phyloP scores from a whole-genome alignment of 306 rosid genomes.

The Luffa acutangula region DNA sequence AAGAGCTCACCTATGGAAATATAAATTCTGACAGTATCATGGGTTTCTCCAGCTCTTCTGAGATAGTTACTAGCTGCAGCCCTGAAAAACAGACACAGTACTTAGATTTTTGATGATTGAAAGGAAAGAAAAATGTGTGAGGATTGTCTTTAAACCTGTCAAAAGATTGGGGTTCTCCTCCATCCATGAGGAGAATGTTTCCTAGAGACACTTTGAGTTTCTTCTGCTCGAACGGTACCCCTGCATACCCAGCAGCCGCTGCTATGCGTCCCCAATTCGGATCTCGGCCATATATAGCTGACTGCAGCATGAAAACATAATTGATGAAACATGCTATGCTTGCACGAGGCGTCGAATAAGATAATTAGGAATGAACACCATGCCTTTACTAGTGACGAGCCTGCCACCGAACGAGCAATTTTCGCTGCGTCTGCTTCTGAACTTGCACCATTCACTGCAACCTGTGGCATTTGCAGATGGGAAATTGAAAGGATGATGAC shows the following conservation, averaged over 20 bases:
- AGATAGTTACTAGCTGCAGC: constrained; percentile 63
- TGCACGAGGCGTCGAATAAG: constrained; percentile 3
- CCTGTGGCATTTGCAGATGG: constrained; percentile 24
- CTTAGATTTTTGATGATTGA: neutral
- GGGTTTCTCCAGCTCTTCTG: constrained; percentile 75
- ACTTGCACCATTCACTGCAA: constrained; percentile 58
- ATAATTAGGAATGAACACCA: constrained; percentile 11
- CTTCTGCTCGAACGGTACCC: constrained; percentile 59
- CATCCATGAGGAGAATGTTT: constrained; percentile 69
- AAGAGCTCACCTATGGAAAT: constrained; percentile 61
- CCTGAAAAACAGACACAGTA: constrained; percentile 27
- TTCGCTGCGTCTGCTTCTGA: constrained; percentile 81
- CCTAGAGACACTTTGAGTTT: constrained; percentile 70
- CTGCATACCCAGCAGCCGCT: constrained; percentile 83
- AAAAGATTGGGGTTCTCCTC: constrained; percentile 74
- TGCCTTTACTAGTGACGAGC: constrained; percentile 84
- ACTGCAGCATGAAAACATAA: constrained; percentile 29
- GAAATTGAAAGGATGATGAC: no score
- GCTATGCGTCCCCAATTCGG: constrained; percentile 99
- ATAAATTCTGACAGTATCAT: constrained; percentile 56
- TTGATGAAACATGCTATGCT: constrained; percentile 2
- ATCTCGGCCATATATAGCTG: constrained; percentile 87
- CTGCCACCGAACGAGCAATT: constrained; percentile 83
- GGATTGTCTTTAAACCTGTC: constrained; percentile 39
- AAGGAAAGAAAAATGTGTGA: neutral